A percentile compares a stretch with the other conserved stretches of the same genome.
These are phyloP conservation scores for Sindora glabra DNA, from an alignment of 306 rosid genomes.

Conservation along the genomic window DNA sequence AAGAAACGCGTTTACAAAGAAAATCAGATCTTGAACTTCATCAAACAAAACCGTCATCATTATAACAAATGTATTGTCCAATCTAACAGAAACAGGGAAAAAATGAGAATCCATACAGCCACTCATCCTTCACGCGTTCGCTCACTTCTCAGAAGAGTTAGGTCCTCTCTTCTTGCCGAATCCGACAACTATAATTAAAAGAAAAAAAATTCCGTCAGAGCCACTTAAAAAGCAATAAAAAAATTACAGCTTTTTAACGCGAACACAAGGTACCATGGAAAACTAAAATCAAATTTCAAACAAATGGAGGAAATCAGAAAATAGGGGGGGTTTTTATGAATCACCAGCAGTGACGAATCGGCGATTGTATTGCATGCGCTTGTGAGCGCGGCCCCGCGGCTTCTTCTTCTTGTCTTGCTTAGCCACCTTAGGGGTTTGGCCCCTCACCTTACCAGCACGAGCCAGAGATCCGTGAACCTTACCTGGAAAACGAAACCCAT, in stretches of 20 bases:
- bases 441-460: conserved; percentile 66
- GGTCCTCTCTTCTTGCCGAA: conserved; percentile 8
- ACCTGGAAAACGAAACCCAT: too few relatives aligned
- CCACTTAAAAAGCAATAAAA: not conserved
- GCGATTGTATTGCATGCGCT: conserved; percentile 60
- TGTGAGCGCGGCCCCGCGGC: conserved; percentile 59
- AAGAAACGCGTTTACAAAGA: too few relatives aligned
- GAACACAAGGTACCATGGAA: too few relatives aligned
- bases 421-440: conserved; percentile 66
- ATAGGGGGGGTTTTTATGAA: not conserved
- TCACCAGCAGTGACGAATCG: conserved; percentile 61
- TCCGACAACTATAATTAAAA: not conserved
- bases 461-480: conserved; percentile 66
- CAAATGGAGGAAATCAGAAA: too few relatives aligned
- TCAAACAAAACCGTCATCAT: too few relatives aligned
- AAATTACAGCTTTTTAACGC: not conserved
- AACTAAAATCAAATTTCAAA: too few relatives aligned
- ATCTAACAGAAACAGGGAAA: too few relatives aligned
- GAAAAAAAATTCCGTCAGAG: not conserved
- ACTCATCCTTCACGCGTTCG: not conserved
- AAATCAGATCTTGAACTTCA: too few relatives aligned
- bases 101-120: too few relatives aligned
- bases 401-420: conserved; percentile 63
- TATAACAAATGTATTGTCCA: too few relatives aligned
- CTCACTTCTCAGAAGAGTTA: conserved; percentile 10